Evolutionary conservation across 208 protist genomes (phyloP).

Genomic region (Wallacemonas rigidus): DNA sequence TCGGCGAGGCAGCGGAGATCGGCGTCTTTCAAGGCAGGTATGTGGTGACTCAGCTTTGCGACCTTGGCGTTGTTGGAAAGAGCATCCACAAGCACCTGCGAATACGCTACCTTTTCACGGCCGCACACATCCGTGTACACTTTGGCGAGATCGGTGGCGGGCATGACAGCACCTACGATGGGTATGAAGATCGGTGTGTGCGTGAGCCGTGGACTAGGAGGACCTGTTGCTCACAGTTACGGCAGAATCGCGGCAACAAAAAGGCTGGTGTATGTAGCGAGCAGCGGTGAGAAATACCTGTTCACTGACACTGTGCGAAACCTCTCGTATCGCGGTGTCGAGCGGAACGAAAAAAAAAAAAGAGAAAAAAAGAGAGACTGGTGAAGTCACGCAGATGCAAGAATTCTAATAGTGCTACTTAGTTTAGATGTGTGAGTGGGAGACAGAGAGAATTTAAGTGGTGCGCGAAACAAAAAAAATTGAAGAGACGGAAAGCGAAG

Average conservation of each 20-base stretch:
- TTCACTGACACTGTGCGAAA: neutral
- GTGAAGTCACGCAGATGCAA: neutral
- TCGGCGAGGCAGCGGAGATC: constrained; percentile 81
- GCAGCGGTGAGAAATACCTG: too few species aligned
- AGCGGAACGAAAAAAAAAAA: neutral
- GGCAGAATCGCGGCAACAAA: too few species aligned
- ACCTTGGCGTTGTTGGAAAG: constrained; percentile 65
- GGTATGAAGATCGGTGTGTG: too few species aligned
- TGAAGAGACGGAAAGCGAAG: neutral
- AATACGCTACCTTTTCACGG: constrained; percentile 62
- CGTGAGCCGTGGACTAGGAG: too few species aligned
- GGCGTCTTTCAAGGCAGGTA: constrained; percentile 65
- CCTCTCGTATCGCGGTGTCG: neutral
- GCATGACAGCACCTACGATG: neutral
- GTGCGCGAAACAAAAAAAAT: neutral
- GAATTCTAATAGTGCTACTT: neutral
- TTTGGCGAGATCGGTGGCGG: constrained; percentile 12
- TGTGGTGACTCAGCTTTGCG: constrained; percentile 46
- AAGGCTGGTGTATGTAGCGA: too few species aligned
- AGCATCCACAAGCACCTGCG: constrained; percentile 65
- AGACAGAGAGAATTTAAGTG: neutral
- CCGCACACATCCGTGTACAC: constrained; percentile 77
- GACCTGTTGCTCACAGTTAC: too few species aligned
- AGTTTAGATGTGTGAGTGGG: neutral
- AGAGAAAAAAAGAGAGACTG: neutral